Base-by-base conservation (phyloP, 192 early-diverging fungal genomes). In the Backusella morwellensis region DNA sequence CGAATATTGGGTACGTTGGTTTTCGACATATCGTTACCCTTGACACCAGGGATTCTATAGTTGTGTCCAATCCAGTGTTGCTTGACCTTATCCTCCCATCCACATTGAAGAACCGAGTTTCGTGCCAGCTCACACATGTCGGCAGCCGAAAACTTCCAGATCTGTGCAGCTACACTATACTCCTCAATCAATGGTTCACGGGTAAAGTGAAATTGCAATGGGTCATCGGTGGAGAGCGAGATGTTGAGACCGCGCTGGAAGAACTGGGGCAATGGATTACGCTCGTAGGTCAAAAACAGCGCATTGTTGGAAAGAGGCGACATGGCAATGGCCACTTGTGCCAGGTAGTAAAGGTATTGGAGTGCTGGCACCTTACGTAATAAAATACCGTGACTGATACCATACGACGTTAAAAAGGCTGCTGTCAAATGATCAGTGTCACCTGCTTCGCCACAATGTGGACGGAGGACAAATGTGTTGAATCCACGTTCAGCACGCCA, bases 171-270 rank as follows among this genome's bases (percentile, higher is more conserved):
- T 0, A 97, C 93, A 75, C 94, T 95, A 82, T 96, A 98, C 80
- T 98, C 97, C 81, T 98, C 97, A 83, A 97, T 98, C 82, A 98
- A 76, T 0, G 97, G 97, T 81, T 98, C 97, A 79, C 94, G 96
- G 9, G 97, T 98, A 71, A 95, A 97, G 78, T 98, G 97, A 85
- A 98, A 97, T 83, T 98, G 97, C 44, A 98, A 75, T 11, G 97
- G 97, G 82, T 98, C 97, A 77, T 98, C 97, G 2, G 95, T 97
- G 19, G 94, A 95, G n/a, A 98, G 82, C 14, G 92, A 92, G 8
- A 98, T 93, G 80, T 98, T 97, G 36, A 98, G 88, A 0, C 97
- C 97, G 40, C 96, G 91, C 75, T 98, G 94, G 88, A 97, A 97
- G 84, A 94, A 98, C 9, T 88, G 80, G 68, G 93, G 88, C 75